Base-by-base conservation (phyloP, 108 stramenopile species). In the Cyclotella distinguenda region DNA sequence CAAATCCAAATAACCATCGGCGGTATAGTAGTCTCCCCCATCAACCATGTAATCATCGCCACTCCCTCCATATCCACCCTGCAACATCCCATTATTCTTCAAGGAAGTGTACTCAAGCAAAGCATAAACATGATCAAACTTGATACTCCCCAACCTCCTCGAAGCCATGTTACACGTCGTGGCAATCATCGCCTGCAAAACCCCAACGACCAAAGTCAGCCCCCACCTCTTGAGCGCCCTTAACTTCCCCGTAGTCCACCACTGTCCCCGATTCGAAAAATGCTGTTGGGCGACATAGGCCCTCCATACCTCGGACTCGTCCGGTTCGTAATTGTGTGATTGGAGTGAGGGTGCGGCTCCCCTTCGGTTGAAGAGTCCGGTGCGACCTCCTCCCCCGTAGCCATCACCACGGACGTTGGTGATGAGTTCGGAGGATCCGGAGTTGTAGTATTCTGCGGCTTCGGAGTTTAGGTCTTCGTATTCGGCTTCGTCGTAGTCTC, bases 221-320 rank as follows among this genome's bases (percentile, higher is more conserved):
- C 80, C 69, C 94, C 94, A 95, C 30, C 86, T 66, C 55, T 90
- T 90, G 6, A 95, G 40, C 21, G 89, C 71, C 5, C 87, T 74
- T 40, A 83, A 82, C 60, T 90, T 91, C 8, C 84, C 82, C 3
- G 94, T 90, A 9, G 94, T 95, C 94, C 94, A 95, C 94, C 94
- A 91, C 43, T 91, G 90, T 11, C 90, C 90, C 9, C 94, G 87
- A 58, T 95, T 95, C 15, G 61, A 55, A 70, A 88, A 88, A 50
- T 95, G 88, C 18, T 88, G 78, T 68, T 89, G 89, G 6, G 89
- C 88, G 21, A 83, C 83, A 44, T 88, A 86, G 43, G 90, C 87
- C 0, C 93, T 59, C 93, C 93, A 95, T 0, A 95, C 88, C 51
- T 95, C 93, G 39, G 71, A 75, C 64, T 95, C 93, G 61, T 95